These are phyloP conservation scores for Fraxinus greggii DNA, from an alignment of 305 asterid species.

Conservation along the genomic window DNA sequence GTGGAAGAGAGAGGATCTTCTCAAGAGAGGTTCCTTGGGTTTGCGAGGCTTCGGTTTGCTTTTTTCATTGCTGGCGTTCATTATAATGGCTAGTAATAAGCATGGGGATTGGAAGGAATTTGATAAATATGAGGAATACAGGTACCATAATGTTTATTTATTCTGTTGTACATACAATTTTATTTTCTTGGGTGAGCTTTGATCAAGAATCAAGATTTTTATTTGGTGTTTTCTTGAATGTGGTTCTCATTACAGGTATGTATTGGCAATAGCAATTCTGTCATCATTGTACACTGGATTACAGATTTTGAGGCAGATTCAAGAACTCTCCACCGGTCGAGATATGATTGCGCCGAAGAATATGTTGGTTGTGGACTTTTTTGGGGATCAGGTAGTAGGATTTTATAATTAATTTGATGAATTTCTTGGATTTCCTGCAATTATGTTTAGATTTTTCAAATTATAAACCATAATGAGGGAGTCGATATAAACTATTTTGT, in stretches of 20 bases:
- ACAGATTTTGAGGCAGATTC: constrained; percentile 46
- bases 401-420: background rate
- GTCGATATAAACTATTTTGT: background rate
- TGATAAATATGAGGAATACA: constrained; percentile 60
- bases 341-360: constrained; percentile 32
- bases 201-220: background rate
- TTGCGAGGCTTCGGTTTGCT: constrained; percentile 42
- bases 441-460: background rate
- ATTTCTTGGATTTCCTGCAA: background rate
- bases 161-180: no score
- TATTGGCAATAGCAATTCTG: constrained; percentile 58
- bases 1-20: constrained; percentile 64
- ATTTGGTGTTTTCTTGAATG: no score
- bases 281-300: constrained; percentile 61
- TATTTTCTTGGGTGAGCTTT: background rate
- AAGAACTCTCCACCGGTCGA: constrained; percentile 43
- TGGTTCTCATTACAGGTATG: constrained; percentile 38
- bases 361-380: constrained; percentile 43
- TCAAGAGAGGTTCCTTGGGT: constrained; percentile 41
- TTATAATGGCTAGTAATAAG: constrained; percentile 64
- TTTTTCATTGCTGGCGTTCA: constrained; percentile 65
- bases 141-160: constrained; percentile 21
- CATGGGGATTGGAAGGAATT: constrained; percentile 69
- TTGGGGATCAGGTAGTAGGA: constrained; percentile 67
- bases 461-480: background rate